A percentile compares a stretch with the other conserved stretches of the same genome.
phyloP scores from a whole-genome alignment of 345 rosid species.

The Eucalyptus polybractea region DNA sequence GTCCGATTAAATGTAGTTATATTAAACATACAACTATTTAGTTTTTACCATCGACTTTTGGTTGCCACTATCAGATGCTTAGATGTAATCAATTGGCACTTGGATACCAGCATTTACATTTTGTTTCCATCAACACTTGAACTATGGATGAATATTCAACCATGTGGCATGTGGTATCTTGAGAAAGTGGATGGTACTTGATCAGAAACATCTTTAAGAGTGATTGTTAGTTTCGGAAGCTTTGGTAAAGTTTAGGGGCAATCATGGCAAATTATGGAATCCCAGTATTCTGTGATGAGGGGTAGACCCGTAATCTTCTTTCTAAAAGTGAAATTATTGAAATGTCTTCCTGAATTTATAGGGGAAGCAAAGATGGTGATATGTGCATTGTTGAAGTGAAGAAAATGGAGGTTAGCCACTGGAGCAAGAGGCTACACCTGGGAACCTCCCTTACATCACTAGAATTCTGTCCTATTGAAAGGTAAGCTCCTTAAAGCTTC shows the following conservation, averaged over 20 bases:
- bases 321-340: neutral
- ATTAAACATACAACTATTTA: neutral
- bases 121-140: neutral
- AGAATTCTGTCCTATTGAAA: slow-evolving; percentile 77
- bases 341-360: neutral
- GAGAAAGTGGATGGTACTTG: neutral
- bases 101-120: neutral
- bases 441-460: slow-evolving; percentile 58
- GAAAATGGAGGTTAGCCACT: slow-evolving; percentile 84
- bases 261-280: neutral
- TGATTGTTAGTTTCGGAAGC: neutral
- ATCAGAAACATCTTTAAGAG: neutral
- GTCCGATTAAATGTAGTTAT: neutral
- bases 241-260: neutral
- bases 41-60: neutral
- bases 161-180: neutral
- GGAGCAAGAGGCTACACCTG: slow-evolving; percentile 83
- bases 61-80: neutral
- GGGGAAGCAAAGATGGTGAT: slow-evolving; percentile 95
- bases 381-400: slow-evolving; percentile 71
- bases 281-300: neutral
- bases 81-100: neutral
- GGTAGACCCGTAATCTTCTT: neutral
- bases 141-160: neutral
- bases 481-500: slow-evolving; percentile 23